A percentile compares a stretch with the other conserved stretches of the same genome.
Conservation (phyloP, 139 green algal genomes). For the Yamagishiella unicocca region DNA sequence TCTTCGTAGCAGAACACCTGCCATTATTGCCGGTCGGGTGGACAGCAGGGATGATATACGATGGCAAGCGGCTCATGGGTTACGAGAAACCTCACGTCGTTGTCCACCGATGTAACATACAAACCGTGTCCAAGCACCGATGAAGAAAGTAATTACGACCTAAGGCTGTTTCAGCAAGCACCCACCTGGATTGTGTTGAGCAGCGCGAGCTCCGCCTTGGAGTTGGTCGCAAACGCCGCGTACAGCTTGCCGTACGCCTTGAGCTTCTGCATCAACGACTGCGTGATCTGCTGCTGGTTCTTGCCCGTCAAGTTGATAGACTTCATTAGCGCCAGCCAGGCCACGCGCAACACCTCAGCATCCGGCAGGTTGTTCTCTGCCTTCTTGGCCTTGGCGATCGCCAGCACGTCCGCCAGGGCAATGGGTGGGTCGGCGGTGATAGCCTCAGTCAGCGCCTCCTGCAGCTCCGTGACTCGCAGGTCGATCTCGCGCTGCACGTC, state of each 20-base stretch:
- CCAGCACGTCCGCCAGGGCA: conserved; percentile 65
- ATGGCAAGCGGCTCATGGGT: no score
- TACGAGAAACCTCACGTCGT: no score
- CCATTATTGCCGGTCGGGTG: no score
- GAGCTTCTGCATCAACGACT: conserved; percentile 78
- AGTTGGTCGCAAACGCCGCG: conserved; percentile 70
- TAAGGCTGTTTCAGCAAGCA: no score
- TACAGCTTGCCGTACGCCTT: conserved; percentile 88
- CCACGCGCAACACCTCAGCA: conserved; percentile 74
- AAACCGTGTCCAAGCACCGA: no score
- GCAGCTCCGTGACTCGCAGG: conserved; percentile 82
- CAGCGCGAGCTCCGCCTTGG: conserved; percentile 88
- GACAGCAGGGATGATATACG: no score
- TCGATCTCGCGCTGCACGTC: conserved; percentile 88
- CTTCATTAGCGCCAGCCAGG: conserved; percentile 86
- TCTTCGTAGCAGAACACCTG: conserved; percentile 98
- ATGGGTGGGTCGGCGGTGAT: conserved; percentile 75
- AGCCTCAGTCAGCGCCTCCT: conserved; percentile 72
- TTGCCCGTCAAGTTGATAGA: conserved; percentile 86
- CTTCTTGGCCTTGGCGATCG: conserved; percentile 79
- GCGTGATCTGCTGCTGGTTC: conserved; percentile 93
- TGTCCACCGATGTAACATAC: no score
- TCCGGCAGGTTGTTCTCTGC: conserved; percentile 75
- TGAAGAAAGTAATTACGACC: no score
- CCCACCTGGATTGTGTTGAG: conserved; percentile 84